Percentiles rank a stretch among this genome's conserved stretches.
phyloP scores from a whole-genome alignment of 2,329 filamentous ascomycete species.

The Mariannaea elegans region DNA sequence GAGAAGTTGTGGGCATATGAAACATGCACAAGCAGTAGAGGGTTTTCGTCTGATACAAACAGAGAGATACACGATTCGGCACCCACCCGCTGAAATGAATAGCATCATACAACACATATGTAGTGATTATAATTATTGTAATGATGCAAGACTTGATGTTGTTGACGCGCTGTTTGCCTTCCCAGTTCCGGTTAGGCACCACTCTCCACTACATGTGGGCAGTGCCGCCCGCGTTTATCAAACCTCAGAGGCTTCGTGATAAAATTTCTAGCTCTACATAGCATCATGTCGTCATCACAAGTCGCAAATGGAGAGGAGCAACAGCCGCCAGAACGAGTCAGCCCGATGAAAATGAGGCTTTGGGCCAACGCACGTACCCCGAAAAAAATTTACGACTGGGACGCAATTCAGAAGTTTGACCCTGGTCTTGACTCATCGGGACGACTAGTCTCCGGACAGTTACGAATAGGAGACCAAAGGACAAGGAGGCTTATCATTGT shows the following conservation, averaged over 20 bases:
- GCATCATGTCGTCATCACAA: constrained; percentile 2
- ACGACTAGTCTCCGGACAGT: not conserved
- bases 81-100: too few relatives aligned
- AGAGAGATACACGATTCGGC: too few relatives aligned
- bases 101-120: too few relatives aligned
- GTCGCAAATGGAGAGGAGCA: not conserved
- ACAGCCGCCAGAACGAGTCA: not conserved
- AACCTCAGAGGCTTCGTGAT: not conserved
- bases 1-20: not conserved
- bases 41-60: too few relatives aligned
- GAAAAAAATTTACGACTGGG: not conserved
- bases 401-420: not conserved
- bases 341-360: not conserved
- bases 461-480: constrained; percentile 1
- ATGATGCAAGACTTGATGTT: too few relatives aligned
- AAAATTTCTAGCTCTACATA: not conserved
- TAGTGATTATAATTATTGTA: too few relatives aligned
- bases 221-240: not conserved
- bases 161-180: too few relatives aligned
- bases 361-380: constrained; percentile 6
- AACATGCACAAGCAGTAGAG: too few relatives aligned
- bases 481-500: constrained; percentile 65
- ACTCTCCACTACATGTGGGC: constrained; percentile 3
- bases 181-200: constrained; percentile 9
- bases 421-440: not conserved